Percentiles rank a stretch among this genome's conserved stretches.
Conservation (phyloP, 495 filamentous ascomycete species). For the Aspergillus asperescens region DNA sequence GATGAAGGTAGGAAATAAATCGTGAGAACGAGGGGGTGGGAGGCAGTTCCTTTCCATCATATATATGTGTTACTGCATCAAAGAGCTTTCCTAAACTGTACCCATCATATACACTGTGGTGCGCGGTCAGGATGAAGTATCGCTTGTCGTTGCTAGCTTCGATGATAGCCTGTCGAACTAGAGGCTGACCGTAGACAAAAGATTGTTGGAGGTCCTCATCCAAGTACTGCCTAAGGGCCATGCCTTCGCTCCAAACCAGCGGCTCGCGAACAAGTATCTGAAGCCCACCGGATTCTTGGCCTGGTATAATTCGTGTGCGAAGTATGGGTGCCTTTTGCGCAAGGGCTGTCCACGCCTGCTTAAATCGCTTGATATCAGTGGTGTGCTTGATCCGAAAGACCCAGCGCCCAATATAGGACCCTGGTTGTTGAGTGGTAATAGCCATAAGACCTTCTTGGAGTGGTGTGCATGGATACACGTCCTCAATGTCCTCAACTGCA, state of each 20-base stretch:
- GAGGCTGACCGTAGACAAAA: constrained; percentile 2
- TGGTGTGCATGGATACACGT: constrained; percentile 57
- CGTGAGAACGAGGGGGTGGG: constrained; percentile 12
- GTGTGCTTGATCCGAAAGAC: constrained; percentile 26
- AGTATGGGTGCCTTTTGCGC: constrained; percentile 26
- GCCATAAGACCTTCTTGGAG: constrained; percentile 57
- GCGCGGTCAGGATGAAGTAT: constrained; percentile 49
- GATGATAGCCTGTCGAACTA: constrained; percentile 36
- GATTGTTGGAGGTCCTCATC: not conserved
- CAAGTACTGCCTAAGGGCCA: constrained; percentile 12
- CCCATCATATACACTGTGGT: constrained; percentile 59
- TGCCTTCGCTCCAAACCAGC: constrained; percentile 26
- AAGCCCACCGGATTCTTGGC: constrained; percentile 19
- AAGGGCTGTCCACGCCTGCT: constrained; percentile 38
- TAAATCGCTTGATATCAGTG: constrained; percentile 32
- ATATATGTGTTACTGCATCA: not conserved
- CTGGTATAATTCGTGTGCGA: constrained; percentile 34
- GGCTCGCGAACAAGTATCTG: constrained; percentile 41
- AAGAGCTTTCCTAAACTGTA: constrained; percentile 42
- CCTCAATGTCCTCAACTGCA: constrained; percentile 25
- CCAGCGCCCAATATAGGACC: constrained; percentile 25
- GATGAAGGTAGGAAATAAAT: constrained; percentile 20
- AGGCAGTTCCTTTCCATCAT: not conserved
- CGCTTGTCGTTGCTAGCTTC: not conserved
- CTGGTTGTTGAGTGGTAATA: constrained; percentile 37